These are phyloP conservation scores for Aplosporella prunicola DNA, from an alignment of 2,329 filamentous ascomycete genomes.

Conservation along the genomic window DNA sequence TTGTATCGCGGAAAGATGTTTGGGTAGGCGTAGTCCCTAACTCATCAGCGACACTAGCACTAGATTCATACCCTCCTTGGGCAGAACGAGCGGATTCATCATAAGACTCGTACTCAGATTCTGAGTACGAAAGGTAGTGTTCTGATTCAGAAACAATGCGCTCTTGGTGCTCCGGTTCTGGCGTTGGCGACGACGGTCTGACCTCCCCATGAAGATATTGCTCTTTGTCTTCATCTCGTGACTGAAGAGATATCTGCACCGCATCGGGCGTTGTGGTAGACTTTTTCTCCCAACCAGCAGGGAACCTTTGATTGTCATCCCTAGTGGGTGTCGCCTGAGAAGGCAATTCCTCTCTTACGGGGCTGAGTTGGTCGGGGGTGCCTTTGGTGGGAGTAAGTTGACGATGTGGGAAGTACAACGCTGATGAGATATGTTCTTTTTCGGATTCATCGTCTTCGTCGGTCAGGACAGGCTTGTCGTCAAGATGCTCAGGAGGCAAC, in stretches of 20 bases:
- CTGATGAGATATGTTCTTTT: constrained; percentile 79
- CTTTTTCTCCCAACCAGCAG: constrained; percentile 7
- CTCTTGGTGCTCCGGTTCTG: constrained; percentile 21
- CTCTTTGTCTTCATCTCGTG: constrained; percentile 49
- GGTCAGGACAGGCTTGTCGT: constrained; percentile 8
- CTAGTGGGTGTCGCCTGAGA: constrained; percentile 4
- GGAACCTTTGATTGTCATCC: constrained; percentile 4
- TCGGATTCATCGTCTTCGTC: constrained; percentile 56
- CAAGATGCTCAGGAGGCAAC: background rate
- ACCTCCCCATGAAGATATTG: constrained; percentile 53
- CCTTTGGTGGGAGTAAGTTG: constrained; percentile 26
- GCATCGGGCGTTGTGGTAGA: constrained; percentile 32
- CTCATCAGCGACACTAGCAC: constrained; percentile 44
- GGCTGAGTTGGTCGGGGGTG: constrained; percentile 5
- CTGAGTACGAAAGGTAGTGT: constrained; percentile 23
- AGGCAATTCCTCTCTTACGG: constrained; percentile 2
- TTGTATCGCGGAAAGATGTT: constrained; percentile 12
- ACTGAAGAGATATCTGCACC: constrained; percentile 54
- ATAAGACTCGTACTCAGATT: constrained; percentile 34
- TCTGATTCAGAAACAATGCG: constrained; percentile 10
- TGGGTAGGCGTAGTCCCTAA: constrained; percentile 30
- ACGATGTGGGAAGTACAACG: constrained; percentile 72
- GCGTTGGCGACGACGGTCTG: constrained; percentile 29
- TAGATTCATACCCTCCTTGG: constrained; percentile 43
- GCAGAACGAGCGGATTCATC: constrained; percentile 34